Evolutionary conservation across 1,284 basidiomycete species (phyloP).

Genomic region (Anthracocystis setariae): DNA sequence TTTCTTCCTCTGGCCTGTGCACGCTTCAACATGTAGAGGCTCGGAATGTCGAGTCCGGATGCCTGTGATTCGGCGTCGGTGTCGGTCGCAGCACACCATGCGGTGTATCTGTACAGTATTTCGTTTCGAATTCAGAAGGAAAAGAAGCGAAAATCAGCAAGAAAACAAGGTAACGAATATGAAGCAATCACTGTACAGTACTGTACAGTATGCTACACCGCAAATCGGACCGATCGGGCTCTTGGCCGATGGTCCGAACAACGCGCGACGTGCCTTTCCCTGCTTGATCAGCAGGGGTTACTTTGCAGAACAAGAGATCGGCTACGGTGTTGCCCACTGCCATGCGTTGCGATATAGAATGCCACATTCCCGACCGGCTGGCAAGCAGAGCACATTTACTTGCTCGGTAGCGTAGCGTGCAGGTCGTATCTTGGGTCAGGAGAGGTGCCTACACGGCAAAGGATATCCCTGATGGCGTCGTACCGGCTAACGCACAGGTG

Average conservation of each 20-base stretch:
- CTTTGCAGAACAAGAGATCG: slow-evolving; percentile 16
- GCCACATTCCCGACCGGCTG: neutral
- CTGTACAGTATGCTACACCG: too few species aligned
- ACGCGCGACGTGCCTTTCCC: slow-evolving; percentile 1
- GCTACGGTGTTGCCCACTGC: neutral
- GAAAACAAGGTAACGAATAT: too few species aligned
- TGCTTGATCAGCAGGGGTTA: slow-evolving; percentile 6
- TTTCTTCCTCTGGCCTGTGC: neutral
- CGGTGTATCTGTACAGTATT: neutral
- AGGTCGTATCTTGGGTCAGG: slow-evolving; percentile 13
- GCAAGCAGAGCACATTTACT: too few species aligned
- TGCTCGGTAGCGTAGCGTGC: neutral
- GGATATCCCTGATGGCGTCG: neutral
- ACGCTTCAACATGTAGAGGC: too few species aligned
- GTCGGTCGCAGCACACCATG: too few species aligned
- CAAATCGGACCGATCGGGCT: slow-evolving; percentile 8
- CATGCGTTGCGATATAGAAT: neutral
- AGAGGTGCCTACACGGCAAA: neutral
- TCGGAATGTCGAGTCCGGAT: too few species aligned
- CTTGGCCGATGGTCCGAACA: too few species aligned
- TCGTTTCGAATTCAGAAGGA: too few species aligned
- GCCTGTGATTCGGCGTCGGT: too few species aligned
- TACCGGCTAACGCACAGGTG: neutral
- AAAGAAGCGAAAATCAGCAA: too few species aligned
- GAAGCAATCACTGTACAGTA: too few species aligned